A percentile compares a stretch with the other conserved stretches of the same genome.
Conservation (phyloP, 768 basidiomycete genomes). For the Pilatotrama ljubarskyi region DNA sequence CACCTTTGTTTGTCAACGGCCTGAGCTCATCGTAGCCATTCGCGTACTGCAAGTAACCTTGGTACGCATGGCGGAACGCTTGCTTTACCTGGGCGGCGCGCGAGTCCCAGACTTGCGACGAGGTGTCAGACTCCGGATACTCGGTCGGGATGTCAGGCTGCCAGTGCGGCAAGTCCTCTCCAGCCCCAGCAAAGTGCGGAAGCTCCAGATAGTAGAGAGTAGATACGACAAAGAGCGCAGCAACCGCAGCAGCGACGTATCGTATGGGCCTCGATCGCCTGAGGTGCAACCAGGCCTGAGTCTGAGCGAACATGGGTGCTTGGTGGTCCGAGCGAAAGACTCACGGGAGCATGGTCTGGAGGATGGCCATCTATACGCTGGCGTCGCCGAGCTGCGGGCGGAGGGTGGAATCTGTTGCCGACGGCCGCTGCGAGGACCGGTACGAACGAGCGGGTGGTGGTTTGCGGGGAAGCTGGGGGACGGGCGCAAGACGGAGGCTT, state of each 20-base stretch:
- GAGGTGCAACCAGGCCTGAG: neutral
- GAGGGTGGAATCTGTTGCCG: conserved; percentile 7
- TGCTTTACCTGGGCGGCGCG: conserved; percentile 57
- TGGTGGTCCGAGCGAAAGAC: neutral
- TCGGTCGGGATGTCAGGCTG: neutral
- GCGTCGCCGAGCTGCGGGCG: conserved; percentile 3
- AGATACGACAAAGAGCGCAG: conserved; percentile 18
- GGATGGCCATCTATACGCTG: neutral
- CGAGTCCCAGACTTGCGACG: conserved; percentile 47
- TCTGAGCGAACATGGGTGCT: conserved; percentile 3
- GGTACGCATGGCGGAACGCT: conserved; percentile 69
- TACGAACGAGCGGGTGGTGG: neutral
- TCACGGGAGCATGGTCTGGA: conserved; percentile 10
- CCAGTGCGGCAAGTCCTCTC: conserved; percentile 3
- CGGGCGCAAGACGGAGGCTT: neutral
- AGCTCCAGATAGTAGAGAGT: conserved; percentile 23
- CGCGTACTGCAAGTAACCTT: conserved; percentile 62
- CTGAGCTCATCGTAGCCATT: conserved; percentile 62
- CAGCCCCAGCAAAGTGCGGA: neutral
- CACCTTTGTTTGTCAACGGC: conserved; percentile 47
- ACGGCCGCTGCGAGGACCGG: conserved; percentile 7
- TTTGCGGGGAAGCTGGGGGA: neutral
- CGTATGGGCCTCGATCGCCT: conserved; percentile 21
- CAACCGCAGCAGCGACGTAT: conserved; percentile 13
- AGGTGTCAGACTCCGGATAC: neutral